Conservation (phyloP, 148 eudicot species). For the Rhododendron griersonianum region DNA sequence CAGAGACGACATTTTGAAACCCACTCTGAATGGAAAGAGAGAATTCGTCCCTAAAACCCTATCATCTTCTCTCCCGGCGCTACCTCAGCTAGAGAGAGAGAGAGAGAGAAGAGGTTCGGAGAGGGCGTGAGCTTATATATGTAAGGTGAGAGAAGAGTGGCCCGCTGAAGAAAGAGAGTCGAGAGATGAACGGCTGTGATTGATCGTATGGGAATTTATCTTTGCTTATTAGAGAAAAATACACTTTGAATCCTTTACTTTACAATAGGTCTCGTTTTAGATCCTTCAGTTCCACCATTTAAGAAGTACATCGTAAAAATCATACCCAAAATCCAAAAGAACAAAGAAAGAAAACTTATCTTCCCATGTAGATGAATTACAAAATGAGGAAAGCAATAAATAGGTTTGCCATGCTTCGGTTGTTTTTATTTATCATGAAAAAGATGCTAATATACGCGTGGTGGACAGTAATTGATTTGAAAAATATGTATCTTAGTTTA, state of each 20-base stretch:
- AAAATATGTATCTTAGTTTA: no score
- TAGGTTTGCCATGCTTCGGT: not conserved
- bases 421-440: not conserved
- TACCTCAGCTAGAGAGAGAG: not conserved
- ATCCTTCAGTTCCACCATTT: not conserved
- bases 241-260: not conserved
- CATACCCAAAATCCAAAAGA: not conserved
- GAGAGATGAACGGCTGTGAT: not conserved
- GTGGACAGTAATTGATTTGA: no score
- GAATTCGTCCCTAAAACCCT: slow-evolving; percentile 10
- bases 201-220: not conserved
- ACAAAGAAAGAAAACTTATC: no score
- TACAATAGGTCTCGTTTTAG: not conserved
- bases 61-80: slow-evolving; percentile 7
- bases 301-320: not conserved
- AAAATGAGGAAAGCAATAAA: not conserved
- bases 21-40: no score
- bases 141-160: not conserved
- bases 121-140: not conserved
- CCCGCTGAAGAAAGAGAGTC: not conserved
- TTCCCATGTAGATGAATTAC: not conserved
- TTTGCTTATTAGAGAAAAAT: no score
- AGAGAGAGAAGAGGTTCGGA: not conserved
- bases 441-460: no score
- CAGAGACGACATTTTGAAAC: slow-evolving; percentile 20